Base-by-base conservation (phyloP, 2,329 filamentous ascomycete species). In the Podosphaera aphanis region DNA sequence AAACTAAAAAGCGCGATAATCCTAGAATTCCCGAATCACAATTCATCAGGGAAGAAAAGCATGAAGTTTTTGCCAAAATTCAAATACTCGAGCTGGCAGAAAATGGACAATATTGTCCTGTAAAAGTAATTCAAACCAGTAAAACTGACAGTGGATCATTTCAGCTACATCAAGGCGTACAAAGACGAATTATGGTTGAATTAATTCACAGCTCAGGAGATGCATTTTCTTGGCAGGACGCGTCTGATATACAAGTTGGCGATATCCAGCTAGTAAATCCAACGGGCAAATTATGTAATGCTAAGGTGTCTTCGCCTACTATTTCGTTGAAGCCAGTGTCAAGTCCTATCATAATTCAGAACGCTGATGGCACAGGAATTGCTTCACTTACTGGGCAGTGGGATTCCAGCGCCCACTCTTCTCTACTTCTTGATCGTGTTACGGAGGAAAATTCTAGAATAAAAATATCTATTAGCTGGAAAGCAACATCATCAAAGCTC, bases 11-110 rank as follows among this genome's bases (percentile, higher is more conserved):
- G 47, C 60, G 65, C 4, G 73, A 65, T 39, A 60, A 70, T 49
- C 70, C 67, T 37, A 73, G 90, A 10, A 77, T 98, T 52, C 78
- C 83, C 11, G 90, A 98, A 60, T 80, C 82, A 0, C 86, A 98
- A 53, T 98, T 92, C 59, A 93, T 79, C 55, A 83, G 79, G 0
- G 84, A 94, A 60, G 90, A 95, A 59, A 80, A 85, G 53, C 86
- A 98, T 58, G 90, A 98, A 59, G 69, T 98, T 21, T 83, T 98
- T 56, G 79, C 83, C 0, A 73, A 84, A 21, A 66, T 93, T 6
- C 86, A 95, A 61, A 75, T 98, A 31, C 73, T 93, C 42, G 90
- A 98, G 60, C 75, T 98, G 52, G 79, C 85, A 37, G 90, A 98
- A 62, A 77, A 79, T 47, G 90, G 90, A 38, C 81, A 86, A 45